A percentile compares a stretch with the other conserved stretches of the same genome.
phyloP scores from a whole-genome alignment of 2,329 filamentous ascomycete species.

The Aspergillus uvarum region DNA sequence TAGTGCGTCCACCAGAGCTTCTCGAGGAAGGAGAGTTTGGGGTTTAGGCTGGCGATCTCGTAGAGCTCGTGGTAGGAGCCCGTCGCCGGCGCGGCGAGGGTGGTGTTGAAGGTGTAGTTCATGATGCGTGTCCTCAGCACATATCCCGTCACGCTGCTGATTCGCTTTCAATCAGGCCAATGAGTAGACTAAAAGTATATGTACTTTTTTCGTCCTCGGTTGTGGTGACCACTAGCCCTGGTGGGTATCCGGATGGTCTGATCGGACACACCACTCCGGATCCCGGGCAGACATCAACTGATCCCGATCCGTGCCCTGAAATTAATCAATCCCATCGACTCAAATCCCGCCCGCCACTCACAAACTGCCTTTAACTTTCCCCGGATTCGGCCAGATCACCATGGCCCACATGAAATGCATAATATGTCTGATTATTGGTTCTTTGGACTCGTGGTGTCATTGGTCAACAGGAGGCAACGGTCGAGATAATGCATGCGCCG shows the following conservation, averaged over 20 bases:
- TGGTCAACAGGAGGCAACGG: neutral
- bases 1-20: slow-evolving; percentile 94
- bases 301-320: slow-evolving; percentile 7
- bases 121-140: slow-evolving; percentile 8
- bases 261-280: slow-evolving; percentile 24
- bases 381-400: slow-evolving; percentile 1
- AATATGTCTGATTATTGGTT: neutral
- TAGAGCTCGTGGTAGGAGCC: slow-evolving; percentile 63
- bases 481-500: neutral
- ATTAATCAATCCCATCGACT: slow-evolving; percentile 2
- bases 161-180: neutral
- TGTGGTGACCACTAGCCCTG: neutral
- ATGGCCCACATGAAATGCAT: neutral
- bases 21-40: slow-evolving; percentile 80
- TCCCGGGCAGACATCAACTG: slow-evolving; percentile 12
- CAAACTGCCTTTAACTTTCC: neutral
- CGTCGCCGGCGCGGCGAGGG: slow-evolving; percentile 28
- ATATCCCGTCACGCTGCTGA: neutral
- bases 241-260: slow-evolving; percentile 22
- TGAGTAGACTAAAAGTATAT: slow-evolving; percentile 3
- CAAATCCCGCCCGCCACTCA: slow-evolving; percentile 1
- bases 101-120: slow-evolving; percentile 18
- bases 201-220: neutral
- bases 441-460: neutral
- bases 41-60: slow-evolving; percentile 68